Percentiles rank a stretch among this genome's conserved stretches.
These are phyloP conservation scores for Austroboletus olivaceoglutinosus DNA, from an alignment of 1,284 basidiomycete genomes.

Conservation along the genomic window DNA sequence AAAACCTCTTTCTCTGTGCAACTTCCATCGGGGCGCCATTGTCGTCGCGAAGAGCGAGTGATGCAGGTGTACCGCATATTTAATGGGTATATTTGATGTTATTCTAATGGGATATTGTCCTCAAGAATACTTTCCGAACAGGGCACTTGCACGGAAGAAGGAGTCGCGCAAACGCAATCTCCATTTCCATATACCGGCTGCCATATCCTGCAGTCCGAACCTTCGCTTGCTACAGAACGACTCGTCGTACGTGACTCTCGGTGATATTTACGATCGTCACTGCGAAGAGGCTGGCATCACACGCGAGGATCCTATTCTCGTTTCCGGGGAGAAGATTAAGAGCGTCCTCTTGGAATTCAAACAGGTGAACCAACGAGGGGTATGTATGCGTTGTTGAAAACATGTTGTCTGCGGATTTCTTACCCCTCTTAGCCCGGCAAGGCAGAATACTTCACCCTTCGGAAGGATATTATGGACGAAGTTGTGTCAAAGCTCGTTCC, in stretches of 20 bases:
- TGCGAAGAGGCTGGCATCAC: constrained; percentile 77
- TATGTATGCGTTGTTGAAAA: constrained; percentile 33
- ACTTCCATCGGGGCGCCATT: constrained; percentile 83
- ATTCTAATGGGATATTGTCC: constrained; percentile 1
- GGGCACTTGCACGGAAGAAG: constrained; percentile 83
- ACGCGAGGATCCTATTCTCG: constrained; percentile 86
- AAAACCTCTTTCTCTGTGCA: constrained; percentile 91
- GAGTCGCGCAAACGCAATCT: constrained; percentile 93
- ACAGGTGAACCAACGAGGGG: constrained; percentile 49
- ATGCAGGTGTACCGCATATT: constrained; percentile 92
- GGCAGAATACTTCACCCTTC: constrained; percentile 70
- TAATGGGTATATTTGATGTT: constrained; percentile 64
- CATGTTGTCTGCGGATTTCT: background rate
- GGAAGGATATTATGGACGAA: constrained; percentile 92
- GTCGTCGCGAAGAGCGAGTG: constrained; percentile 90
- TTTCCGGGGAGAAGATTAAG: constrained; percentile 80
- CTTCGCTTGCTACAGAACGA: constrained; percentile 91
- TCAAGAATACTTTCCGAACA: constrained; percentile 33
- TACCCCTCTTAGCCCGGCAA: constrained; percentile 50
- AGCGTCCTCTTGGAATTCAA: constrained; percentile 64
- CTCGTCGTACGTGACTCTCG: constrained; percentile 85
- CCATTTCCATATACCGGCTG: constrained; percentile 87
- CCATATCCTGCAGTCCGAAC: constrained; percentile 82
- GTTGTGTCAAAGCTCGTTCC: constrained; percentile 88
- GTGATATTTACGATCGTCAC: constrained; percentile 93